These are phyloP conservation scores for Trametes punicea DNA, from an alignment of 768 basidiomycete genomes.

Conservation along the genomic window DNA sequence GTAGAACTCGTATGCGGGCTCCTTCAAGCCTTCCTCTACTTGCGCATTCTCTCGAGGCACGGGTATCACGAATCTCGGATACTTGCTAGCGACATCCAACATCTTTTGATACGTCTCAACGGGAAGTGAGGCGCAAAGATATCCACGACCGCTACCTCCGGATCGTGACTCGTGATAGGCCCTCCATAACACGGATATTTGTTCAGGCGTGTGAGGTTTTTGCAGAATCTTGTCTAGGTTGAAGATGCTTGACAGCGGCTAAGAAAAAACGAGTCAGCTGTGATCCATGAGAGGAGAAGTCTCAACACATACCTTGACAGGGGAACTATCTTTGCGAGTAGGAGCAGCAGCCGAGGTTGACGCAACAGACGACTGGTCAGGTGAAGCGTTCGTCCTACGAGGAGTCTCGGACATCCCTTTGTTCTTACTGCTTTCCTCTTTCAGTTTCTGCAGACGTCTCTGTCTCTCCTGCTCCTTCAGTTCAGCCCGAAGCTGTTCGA, in stretches of 20 bases:
- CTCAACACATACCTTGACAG: slow-evolving; percentile 49
- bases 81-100: slow-evolving; percentile 56
- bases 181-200: slow-evolving; percentile 84
- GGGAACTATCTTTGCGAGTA: slow-evolving; percentile 60
- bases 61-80: slow-evolving; percentile 81
- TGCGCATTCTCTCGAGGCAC: slow-evolving; percentile 50
- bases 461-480: slow-evolving; percentile 27
- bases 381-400: slow-evolving; percentile 8
- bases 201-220: slow-evolving; percentile 65
- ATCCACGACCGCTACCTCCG: slow-evolving; percentile 77
- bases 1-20: slow-evolving; percentile 70
- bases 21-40: slow-evolving; percentile 28
- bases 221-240: slow-evolving; percentile 69
- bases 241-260: slow-evolving; percentile 82
- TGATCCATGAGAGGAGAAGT: neutral
- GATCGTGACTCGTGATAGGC: slow-evolving; percentile 84
- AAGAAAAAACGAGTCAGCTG: neutral
- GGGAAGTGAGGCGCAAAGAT: slow-evolving; percentile 80
- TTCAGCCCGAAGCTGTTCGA: slow-evolving; percentile 38
- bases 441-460: slow-evolving; percentile 16
- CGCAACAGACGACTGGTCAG: slow-evolving; percentile 17
- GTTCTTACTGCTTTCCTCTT: slow-evolving; percentile 8
- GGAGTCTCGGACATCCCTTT: slow-evolving; percentile 1
- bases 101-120: slow-evolving; percentile 69
- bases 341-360: neutral